Evolutionary conservation across 2,329 filamentous ascomycete species (phyloP), one percentile per base, ranked within the genome.

Genomic region (Incumbomyces delicatus): DNA sequence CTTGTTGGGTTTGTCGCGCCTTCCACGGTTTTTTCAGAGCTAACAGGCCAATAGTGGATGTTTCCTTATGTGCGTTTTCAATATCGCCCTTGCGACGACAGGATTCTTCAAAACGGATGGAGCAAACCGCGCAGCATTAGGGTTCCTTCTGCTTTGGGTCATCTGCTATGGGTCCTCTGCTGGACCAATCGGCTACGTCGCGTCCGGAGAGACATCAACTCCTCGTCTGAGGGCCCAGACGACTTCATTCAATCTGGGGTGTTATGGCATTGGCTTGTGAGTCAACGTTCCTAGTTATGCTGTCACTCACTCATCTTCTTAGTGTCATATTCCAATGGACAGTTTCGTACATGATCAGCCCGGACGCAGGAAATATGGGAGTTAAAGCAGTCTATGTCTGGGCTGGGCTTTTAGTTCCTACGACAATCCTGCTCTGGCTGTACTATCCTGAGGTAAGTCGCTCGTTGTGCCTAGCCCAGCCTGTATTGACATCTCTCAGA

Each of bases 81-180:
- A n/a, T n/a, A n/a, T n/a, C n/a, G n/a, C n/a, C n/a, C n/a, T n/a
- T n/a, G n/a, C n/a, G n/a, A n/a, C n/a, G n/a, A n/a, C n/a, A n/a
- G n/a, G n/a, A n/a, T n/a, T n/a, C n/a, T n/a, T n/a, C n/a, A n/a
- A n/a, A n/a, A n/a, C n/a, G n/a, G n/a, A n/a, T n/a, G n/a, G n/a
- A n/a, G n/a, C n/a, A n/a, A n/a, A n/a, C n/a, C n/a, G n/a, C n/a
- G 31, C 31, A 11, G 31, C 31, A 10, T 13, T 33, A 10, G 31
- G 11, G 13, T 36, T 14, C 17, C 11, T 73, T 31, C 66, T 76
- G 41, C 57, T 71, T 31, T 75, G 70, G 52, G 74, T 69, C 0
- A 73, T 77, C 45, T 63, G 70, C 6, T 77, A 76, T 57, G 72
- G 71, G 60, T 66, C 69, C 48, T 70, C 70, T 2, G 67, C 76